Conservation (phyloP, 306 rosid genomes). For the Ormosia semicastrata region DNA sequence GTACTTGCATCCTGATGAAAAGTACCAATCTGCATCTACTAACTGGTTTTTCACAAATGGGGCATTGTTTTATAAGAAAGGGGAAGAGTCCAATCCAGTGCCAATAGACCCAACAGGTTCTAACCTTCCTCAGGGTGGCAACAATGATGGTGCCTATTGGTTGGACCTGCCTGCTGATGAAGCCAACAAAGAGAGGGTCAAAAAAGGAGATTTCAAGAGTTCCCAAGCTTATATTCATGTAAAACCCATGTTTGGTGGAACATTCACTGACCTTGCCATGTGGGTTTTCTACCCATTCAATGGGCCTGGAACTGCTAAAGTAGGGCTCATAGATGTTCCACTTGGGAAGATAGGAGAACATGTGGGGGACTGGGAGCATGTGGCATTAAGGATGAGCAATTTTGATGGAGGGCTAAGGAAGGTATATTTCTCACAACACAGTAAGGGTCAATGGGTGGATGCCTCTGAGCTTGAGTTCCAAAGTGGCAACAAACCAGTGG, state of each 20-base stretch:
- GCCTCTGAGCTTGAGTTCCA: conserved; percentile 26
- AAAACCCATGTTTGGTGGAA: conserved; percentile 40
- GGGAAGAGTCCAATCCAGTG: conserved; percentile 29
- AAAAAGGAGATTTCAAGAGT: conserved; percentile 31
- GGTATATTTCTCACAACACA: conserved; percentile 36
- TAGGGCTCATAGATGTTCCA: conserved; percentile 25
- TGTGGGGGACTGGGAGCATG: conserved; percentile 38
- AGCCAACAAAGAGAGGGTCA: conserved; percentile 24
- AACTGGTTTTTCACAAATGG: conserved; percentile 38
- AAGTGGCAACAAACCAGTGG: conserved; percentile 24
- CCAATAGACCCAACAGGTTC: conserved; percentile 24
- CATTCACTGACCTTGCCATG: conserved; percentile 32
- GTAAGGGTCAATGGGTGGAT: conserved; percentile 37
- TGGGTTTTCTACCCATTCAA: conserved; percentile 41
- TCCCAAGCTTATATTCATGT: conserved; percentile 29
- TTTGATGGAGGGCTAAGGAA: conserved; percentile 27
- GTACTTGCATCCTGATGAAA: conserved; percentile 33
- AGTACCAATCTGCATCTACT: conserved; percentile 26
- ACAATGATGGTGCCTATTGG: conserved; percentile 35
- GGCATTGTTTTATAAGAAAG: conserved; percentile 34
- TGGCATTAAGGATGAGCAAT: conserved; percentile 34
- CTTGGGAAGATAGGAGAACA: conserved; percentile 37
- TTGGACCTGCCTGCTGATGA: conserved; percentile 29
- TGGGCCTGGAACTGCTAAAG: conserved; percentile 32
- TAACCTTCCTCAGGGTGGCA: conserved; percentile 36